These are phyloP conservation scores for Saposhnikovia divaricata DNA, from an alignment of 129 eudicot genomes.

Conservation along the genomic window DNA sequence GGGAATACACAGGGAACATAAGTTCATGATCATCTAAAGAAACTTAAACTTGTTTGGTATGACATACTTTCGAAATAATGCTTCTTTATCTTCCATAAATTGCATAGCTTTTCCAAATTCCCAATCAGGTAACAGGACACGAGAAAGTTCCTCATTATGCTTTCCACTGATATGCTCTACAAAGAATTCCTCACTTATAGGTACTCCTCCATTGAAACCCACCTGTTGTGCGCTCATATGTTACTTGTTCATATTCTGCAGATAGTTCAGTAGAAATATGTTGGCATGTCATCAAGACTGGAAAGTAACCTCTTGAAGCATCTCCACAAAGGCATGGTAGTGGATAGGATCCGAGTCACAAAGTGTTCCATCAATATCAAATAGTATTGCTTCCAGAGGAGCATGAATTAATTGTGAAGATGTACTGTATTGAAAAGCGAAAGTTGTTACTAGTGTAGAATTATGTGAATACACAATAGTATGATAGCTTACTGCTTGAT, in stretches of 20 bases:
- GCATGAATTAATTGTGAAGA: slow-evolving; percentile 41
- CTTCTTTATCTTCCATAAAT: slow-evolving; percentile 85
- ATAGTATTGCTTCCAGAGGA: slow-evolving; percentile 84
- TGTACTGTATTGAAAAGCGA: slow-evolving; percentile 24
- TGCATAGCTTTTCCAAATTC: slow-evolving; percentile 58
- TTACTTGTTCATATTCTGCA: not conserved
- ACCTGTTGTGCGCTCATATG: slow-evolving; percentile 26
- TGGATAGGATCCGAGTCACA: slow-evolving; percentile 96
- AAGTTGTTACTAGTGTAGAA: not conserved
- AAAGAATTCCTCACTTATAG: slow-evolving; percentile 80
- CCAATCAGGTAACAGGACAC: slow-evolving; percentile 73
- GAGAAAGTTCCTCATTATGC: slow-evolving; percentile 82
- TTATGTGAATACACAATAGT: not conserved
- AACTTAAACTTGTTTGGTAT: not conserved
- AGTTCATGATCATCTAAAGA: too few species aligned
- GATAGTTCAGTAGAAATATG: not conserved
- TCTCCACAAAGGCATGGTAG: slow-evolving; percentile 66
- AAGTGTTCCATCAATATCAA: slow-evolving; percentile 88
- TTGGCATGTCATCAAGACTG: not conserved
- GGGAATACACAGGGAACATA: not conserved
- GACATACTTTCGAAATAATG: slow-evolving; percentile 63
- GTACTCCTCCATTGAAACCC: slow-evolving; percentile 80
- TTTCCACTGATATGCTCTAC: slow-evolving; percentile 59
- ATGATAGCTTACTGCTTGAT: not conserved
- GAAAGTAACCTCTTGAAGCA: slow-evolving; percentile 74